Evolutionary conservation across 306 rosid genomes (phyloP), one percentile per base, ranked within the genome.

Genomic region (Pterocarpus macrocarpus): DNA sequence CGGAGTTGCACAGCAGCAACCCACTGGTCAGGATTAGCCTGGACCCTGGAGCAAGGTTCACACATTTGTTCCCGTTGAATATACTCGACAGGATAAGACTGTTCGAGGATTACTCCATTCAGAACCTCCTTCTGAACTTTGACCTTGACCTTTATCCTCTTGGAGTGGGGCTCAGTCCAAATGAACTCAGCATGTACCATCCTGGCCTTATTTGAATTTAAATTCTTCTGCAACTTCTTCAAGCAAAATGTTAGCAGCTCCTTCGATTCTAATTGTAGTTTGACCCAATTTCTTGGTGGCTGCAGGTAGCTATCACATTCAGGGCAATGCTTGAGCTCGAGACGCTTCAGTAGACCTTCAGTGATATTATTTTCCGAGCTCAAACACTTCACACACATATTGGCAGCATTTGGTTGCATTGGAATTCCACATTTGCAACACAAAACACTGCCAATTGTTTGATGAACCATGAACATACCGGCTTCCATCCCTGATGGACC

Each of bases 21-120:
- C 97, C 94, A 91, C 70, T 91, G 97, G 71, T 87, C 90, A 17
- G 94, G 94, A 69, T 92, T 90, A 83, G 91, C 92, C 84, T 87
- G 88, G 47, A 86, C 78, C 83, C 90, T 87, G 15, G 87, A 69
- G 82, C 98, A 93, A 41, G 89, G 75, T 7, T 88, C 94, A 35
- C 94, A 93, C 85, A 91, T 71, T 8, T 84, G 92, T 41, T 89
- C 92, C 35, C 83, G 88, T 22, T 85, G 92, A 81, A 91, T 87
- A 80, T 59, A 90, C 84, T 87, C 93, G 0, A 83, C 90, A 36
- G 68, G 69, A 59, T 90, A 89, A 0, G 91, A 77, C 66, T 90
- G 94, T 64, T 91, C 92, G 47, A 88, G 85, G 47, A 90, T 81
- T 62, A 87, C 90, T 49, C 93, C 94, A 82, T 85, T 82, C 22